Conservation (phyloP, 1,139 yeast genomes). For the Saccharomyces hybrid region DNA sequence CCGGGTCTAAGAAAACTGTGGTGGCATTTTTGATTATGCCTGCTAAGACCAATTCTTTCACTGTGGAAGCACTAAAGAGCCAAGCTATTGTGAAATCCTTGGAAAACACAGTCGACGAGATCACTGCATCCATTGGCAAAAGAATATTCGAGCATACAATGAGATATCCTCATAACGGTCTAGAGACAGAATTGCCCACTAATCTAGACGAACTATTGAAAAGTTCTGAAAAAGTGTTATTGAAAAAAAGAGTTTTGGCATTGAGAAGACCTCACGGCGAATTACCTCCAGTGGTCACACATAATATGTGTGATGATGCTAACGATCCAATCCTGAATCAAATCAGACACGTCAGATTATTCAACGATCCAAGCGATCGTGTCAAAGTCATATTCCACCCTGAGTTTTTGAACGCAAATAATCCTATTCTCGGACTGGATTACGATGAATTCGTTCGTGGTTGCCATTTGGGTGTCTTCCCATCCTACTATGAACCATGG, state of each 20-base stretch:
- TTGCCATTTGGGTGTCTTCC: conserved; percentile 96
- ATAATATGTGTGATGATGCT: conserved; percentile 89
- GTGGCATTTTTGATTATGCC: conserved; percentile 99
- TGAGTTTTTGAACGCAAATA: conserved; percentile 88
- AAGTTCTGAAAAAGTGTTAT: conserved; percentile 79
- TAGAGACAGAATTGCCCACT: conserved; percentile 45
- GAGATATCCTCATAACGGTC: conserved; percentile 56
- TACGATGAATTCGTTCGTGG: conserved; percentile 98
- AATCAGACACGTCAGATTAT: conserved; percentile 83
- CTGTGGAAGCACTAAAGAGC: conserved; percentile 91
- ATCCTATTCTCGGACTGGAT: conserved; percentile 87
- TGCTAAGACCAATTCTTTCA: conserved; percentile 85
- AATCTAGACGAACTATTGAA: conserved; percentile 71
- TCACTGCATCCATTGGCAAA: conserved; percentile 80
- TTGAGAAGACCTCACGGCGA: conserved; percentile 74
- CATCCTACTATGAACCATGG: conserved; percentile 98
- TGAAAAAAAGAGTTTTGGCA: conserved; percentile 90
- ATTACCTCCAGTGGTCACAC: conserved; percentile 95
- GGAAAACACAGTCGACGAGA: conserved; percentile 82
- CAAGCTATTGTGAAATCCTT: conserved; percentile 92
- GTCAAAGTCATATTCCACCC: conserved; percentile 97
- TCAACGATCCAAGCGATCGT: conserved; percentile 82
- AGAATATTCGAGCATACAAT: conserved; percentile 89
- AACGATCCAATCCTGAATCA: conserved; percentile 88
- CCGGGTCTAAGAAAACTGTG: conserved; percentile 81